A percentile compares a stretch with the other conserved stretches of the same genome.
phyloP scores from a whole-genome alignment of 768 basidiomycete genomes.

The Suillus clintonianus region DNA sequence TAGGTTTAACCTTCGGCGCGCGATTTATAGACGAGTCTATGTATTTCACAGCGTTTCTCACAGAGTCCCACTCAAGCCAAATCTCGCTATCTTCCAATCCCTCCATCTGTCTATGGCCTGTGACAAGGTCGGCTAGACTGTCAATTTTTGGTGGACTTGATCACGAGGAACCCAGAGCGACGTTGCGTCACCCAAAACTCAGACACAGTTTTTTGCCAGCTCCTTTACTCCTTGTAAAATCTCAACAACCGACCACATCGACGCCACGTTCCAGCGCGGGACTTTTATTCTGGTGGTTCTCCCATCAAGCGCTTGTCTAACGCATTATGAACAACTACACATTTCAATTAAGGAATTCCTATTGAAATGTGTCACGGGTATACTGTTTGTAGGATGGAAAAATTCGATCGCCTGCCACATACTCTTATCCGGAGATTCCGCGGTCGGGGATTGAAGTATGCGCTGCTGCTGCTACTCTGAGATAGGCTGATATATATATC shows the following conservation, averaged over 20 bases:
- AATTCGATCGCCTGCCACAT: background rate
- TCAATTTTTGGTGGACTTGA: background rate
- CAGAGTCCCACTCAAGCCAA: background rate
- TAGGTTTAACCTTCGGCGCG: background rate
- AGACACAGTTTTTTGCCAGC: background rate
- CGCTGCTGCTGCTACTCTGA: background rate
- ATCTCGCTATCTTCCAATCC: background rate
- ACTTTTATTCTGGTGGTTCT: background rate
- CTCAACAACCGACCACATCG: background rate
- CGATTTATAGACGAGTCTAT: background rate
- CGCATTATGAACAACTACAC: background rate
- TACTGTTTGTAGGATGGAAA: background rate
- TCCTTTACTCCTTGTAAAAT: background rate
- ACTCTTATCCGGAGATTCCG: background rate
- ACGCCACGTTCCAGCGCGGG: background rate
- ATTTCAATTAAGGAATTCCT: background rate
- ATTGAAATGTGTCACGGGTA: background rate
- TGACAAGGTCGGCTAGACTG: background rate
- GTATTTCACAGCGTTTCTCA: background rate
- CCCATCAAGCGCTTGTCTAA: background rate
- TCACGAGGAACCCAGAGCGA: background rate
- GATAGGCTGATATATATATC: background rate
- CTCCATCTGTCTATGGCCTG: background rate
- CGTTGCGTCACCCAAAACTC: background rate
- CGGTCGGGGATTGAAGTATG: background rate